Evolutionary conservation across 2,329 filamentous ascomycete genomes (phyloP).

Genomic region (Blastomyces gilchristii): DNA sequence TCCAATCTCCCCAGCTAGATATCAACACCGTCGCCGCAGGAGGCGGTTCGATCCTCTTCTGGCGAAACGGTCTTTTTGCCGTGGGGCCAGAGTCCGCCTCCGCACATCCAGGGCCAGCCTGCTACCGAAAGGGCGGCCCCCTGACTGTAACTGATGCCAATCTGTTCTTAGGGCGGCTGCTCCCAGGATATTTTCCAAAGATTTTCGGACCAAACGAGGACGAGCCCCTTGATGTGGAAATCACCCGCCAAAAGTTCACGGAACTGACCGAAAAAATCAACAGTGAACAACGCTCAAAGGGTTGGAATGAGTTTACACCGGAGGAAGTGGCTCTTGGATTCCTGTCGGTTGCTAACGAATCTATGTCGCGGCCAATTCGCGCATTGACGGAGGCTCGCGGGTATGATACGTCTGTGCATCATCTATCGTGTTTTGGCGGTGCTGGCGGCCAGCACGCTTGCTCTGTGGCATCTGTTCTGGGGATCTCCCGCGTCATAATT

Average conservation of each 20-base stretch:
- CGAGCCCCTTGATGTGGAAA: constrained; percentile 65
- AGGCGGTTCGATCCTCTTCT: constrained; percentile 61
- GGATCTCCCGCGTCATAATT: constrained; percentile 74
- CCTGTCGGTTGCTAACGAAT: constrained; percentile 35
- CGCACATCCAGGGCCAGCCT: constrained; percentile 82
- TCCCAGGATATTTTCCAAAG: constrained; percentile 90
- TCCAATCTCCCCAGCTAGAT: constrained; percentile 83
- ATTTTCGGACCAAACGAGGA: constrained; percentile 90
- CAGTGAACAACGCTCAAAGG: constrained; percentile 43
- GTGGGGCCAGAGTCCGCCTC: constrained; percentile 87
- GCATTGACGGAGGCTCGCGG: constrained; percentile 88
- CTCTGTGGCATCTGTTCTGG: constrained; percentile 74
- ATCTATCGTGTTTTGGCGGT: constrained; percentile 85
- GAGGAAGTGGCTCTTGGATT: constrained; percentile 48
- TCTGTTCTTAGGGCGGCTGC: constrained; percentile 69
- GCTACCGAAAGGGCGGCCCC: constrained; percentile 84
- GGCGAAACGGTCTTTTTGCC: constrained; percentile 80
- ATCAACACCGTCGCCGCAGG: constrained; percentile 93
- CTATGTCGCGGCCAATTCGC: constrained; percentile 60
- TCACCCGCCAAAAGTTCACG: constrained; percentile 64
- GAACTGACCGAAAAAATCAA: constrained; percentile 72
- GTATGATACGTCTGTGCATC: constrained; percentile 79
- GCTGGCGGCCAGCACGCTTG: constrained; percentile 89
- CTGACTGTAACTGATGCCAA: constrained; percentile 90
- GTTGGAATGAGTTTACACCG: constrained; percentile 53